Base-by-base conservation (phyloP, 2,329 filamentous ascomycete species). In the Arachnomyces sp. region DNA sequence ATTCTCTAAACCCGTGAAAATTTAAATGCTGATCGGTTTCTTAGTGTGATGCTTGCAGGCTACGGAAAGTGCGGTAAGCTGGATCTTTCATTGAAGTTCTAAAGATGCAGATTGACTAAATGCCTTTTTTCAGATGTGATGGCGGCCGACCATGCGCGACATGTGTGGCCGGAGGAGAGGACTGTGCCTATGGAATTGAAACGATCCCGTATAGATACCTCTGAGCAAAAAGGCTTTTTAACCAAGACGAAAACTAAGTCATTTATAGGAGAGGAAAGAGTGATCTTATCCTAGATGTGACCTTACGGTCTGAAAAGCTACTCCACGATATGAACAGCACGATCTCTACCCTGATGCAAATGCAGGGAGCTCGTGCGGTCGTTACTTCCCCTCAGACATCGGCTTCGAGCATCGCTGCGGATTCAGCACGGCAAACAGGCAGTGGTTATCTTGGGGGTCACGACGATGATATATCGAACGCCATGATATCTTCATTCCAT, bases 271-370 rank as follows among this genome's bases (percentile, higher is more conserved):
- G 1, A 71, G 65, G 34, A 61, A 71, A 74, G 49, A 72, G 65
- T 32, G 72, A 74, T 42, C 54, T 73, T 34, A 73, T 74, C 15
- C 61, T 74, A 2, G 71, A 73, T 42, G 69, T 70, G 4, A 68
- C 72, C 3, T 49, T 73, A 1, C 60, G 71, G 11, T 64, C 73
- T 14, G 72, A 74, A 46, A 64, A 57, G 37, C 57, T 66, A 8
- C 57, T 74, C 3, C 61, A 68, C 14, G 66, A 72, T 42, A 60
- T 74, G 44, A 25, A 9, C 21, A 25, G 21, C 21, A 25, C 21
- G 21, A 25, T 25, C 5, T 25, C 21, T 9, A 25, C 21, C 21
- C 21, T 25, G 21, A 25, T 25, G 21, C 21, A 25, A 25, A 25
- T 25, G 21, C 21, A 25, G 21, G 21, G 21, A 25, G 21, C 21